Evolutionary conservation across 495 filamentous ascomycete species (phyloP).

Genomic region (Daldinia decipiens): DNA sequence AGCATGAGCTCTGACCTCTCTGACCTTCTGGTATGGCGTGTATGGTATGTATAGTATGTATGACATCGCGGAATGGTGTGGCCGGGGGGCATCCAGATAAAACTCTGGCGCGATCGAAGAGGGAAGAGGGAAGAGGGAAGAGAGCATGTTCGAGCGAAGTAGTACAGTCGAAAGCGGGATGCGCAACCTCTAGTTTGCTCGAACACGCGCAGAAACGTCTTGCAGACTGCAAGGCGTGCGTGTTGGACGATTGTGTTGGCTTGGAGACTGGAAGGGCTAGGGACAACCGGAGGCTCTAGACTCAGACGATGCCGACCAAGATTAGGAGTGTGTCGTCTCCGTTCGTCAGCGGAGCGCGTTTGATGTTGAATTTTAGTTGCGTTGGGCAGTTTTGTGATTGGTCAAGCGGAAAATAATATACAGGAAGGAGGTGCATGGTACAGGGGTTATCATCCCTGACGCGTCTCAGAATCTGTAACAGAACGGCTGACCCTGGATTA

Average conservation of each 20-base stretch:
- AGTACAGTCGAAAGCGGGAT: conserved; percentile 21
- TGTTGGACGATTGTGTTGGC: conserved; percentile 24
- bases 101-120: conserved; percentile 44
- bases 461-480: conserved; percentile 47
- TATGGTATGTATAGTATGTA: conserved; percentile 2
- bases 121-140: conserved; percentile 28
- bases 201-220: conserved; percentile 15
- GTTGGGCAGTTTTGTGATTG: conserved; percentile 37
- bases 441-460: conserved; percentile 42
- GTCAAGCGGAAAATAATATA: conserved; percentile 40
- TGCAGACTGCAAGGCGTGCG: conserved; percentile 14
- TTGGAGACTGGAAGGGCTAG: conserved; percentile 4
- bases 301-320: conserved; percentile 41
- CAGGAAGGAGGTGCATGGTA: conserved; percentile 40
- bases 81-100: conserved; percentile 36
- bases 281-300: conserved; percentile 24
- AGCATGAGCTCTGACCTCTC: conserved; percentile 1
- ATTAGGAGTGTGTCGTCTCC: conserved; percentile 47
- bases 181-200: conserved; percentile 26
- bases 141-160: conserved; percentile 33
- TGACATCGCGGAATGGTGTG: conserved; percentile 29
- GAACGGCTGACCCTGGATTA: conserved; percentile 28
- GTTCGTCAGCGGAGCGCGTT: conserved; percentile 45
- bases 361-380: conserved; percentile 47
- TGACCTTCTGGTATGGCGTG: conserved; percentile 35